phyloP scores from a whole-genome alignment of 2,329 filamentous ascomycete species.

The Incumbomyces lentus region DNA sequence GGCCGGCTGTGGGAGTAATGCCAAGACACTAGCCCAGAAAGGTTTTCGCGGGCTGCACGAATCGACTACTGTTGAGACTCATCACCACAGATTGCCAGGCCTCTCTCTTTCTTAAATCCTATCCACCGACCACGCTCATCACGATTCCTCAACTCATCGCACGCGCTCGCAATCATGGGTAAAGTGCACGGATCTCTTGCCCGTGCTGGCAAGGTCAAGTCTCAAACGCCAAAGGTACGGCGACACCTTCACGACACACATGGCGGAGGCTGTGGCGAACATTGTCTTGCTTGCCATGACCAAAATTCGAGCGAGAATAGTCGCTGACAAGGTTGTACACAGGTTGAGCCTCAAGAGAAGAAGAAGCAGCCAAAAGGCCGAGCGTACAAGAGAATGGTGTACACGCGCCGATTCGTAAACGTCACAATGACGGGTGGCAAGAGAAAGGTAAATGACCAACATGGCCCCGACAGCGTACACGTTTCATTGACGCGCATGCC shows the following conservation, averaged over 20 bases:
- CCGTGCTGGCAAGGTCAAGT: constrained; percentile 95
- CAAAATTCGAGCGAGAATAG: not conserved
- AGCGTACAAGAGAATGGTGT: constrained; percentile 91
- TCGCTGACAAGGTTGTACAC: constrained; percentile 8
- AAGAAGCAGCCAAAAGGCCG: constrained; percentile 94
- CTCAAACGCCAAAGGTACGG: constrained; percentile 80
- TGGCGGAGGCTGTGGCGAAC: not conserved
- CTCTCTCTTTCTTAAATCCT: not conserved
- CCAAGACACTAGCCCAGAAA: constrained; percentile 6
- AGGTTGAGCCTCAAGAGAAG: constrained; percentile 91
- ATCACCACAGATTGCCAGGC: too few species aligned
- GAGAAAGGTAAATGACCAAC: constrained; percentile 57
- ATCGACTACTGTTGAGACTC: not conserved
- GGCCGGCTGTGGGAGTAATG: not conserved
- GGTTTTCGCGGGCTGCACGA: not conserved
- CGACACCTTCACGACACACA: constrained; percentile 6
- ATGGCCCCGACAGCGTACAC: not conserved
- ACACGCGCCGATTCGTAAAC: constrained; percentile 97
- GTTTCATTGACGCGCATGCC: not conserved
- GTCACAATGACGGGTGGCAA: constrained; percentile 95
- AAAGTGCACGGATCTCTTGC: constrained; percentile 85
- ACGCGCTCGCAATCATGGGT: constrained; percentile 56
- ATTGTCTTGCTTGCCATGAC: not conserved
- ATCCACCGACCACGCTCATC: constrained; percentile 5
- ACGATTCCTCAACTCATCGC: constrained; percentile 10